A percentile compares a stretch with the other conserved stretches of the same genome.
These are phyloP conservation scores for Neocucurbitaria cava DNA, from an alignment of 2,329 filamentous ascomycete species.

Conservation along the genomic window DNA sequence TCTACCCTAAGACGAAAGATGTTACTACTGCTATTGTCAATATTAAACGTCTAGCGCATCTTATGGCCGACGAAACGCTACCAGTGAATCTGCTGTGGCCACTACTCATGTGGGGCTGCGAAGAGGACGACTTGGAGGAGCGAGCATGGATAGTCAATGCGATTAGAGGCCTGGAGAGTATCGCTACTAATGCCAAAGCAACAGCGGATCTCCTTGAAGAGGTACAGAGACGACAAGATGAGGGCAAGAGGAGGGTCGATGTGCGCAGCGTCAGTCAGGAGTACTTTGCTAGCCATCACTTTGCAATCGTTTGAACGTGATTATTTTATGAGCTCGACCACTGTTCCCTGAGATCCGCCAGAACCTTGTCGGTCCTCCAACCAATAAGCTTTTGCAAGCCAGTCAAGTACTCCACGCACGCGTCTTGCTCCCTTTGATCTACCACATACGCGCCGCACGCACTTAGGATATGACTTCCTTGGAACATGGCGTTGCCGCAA, in stretches of 20 bases:
- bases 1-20: slow-evolving; percentile 60
- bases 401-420: slow-evolving; percentile 36
- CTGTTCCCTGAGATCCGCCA: slow-evolving; percentile 33
- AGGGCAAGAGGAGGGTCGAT: slow-evolving; percentile 46
- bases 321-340: slow-evolving; percentile 11
- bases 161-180: slow-evolving; percentile 52
- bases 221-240: slow-evolving; percentile 48
- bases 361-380: slow-evolving; percentile 37
- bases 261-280: slow-evolving; percentile 50
- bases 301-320: slow-evolving; percentile 58
- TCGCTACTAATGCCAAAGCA: slow-evolving; percentile 50
- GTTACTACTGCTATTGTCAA: slow-evolving; percentile 57
- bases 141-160: slow-evolving; percentile 60
- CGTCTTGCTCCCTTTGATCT: slow-evolving; percentile 32
- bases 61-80: slow-evolving; percentile 57
- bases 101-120: slow-evolving; percentile 62
- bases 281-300: slow-evolving; percentile 59
- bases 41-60: slow-evolving; percentile 57
- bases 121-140: slow-evolving; percentile 60
- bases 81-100: slow-evolving; percentile 67
- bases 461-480: slow-evolving; percentile 38
- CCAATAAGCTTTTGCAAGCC: slow-evolving; percentile 31
- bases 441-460: slow-evolving; percentile 38
- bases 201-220: slow-evolving; percentile 51
- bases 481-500: slow-evolving; percentile 40